These are phyloP conservation scores for Rosellinia necatrix DNA, from an alignment of 2,329 filamentous ascomycete species.

Conservation along the genomic window DNA sequence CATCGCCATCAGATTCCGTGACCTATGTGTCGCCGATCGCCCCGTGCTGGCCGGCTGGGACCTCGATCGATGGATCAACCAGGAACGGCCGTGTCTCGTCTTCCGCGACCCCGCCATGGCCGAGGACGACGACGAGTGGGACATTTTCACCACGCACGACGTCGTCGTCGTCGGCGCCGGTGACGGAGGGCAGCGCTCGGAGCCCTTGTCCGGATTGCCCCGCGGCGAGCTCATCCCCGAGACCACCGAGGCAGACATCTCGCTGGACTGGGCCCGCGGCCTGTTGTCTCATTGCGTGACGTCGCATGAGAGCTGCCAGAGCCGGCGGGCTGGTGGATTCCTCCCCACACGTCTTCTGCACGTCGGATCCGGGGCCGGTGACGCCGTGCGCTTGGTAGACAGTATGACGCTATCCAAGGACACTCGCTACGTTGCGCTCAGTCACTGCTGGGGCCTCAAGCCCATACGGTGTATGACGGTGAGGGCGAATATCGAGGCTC, in stretches of 20 bases:
- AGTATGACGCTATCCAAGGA: neutral
- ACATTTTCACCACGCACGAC: neutral
- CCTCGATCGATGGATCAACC: neutral
- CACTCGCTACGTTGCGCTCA: constrained; percentile 2
- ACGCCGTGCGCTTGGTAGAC: neutral
- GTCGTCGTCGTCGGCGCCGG: neutral
- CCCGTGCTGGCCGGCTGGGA: neutral
- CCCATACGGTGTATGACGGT: neutral
- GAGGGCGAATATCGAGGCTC: neutral
- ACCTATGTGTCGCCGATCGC: constrained; percentile 1
- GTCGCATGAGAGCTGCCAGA: neutral
- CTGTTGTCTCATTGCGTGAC: neutral
- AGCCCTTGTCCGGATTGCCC: neutral
- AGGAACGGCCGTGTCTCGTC: neutral
- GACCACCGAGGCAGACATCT: neutral
- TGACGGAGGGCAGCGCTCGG: neutral
- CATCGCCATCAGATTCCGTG: neutral
- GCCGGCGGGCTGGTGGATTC: neutral
- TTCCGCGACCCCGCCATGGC: neutral
- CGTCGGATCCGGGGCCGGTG: neutral
- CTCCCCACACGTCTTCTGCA: neutral
- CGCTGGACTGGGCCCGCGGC: neutral
- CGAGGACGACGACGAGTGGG: neutral
- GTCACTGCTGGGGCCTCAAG: constrained; percentile 2
- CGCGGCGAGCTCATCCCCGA: constrained; percentile 1